Evolutionary conservation across 306 rosid species (phyloP), one percentile per base, ranked within the genome.

Genomic region (Lablab purpureus): DNA sequence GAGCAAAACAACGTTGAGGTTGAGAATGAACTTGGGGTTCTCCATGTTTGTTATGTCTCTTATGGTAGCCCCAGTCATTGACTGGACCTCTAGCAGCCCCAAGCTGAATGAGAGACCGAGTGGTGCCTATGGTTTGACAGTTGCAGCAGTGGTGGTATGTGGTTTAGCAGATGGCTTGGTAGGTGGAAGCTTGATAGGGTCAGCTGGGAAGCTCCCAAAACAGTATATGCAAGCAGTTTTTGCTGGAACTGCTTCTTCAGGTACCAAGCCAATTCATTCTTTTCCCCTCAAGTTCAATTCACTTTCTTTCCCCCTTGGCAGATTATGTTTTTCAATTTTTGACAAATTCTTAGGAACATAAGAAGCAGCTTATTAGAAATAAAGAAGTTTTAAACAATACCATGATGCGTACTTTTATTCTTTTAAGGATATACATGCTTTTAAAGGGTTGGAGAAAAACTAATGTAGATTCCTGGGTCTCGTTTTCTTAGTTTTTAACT

Each of bases 241-340:
- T 79, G 99, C 97, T 6, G 98, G 97, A 68, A 91, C 97, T 41
- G 99, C 97, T 82, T 90, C 98, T 73, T 93, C 99, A 80, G 99
- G 99, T 94, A 65, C 54, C 49, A 73, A 65, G 71, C 12, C 58
- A 70, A 43, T 14, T 71, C 23, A 50, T 14, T 71, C 14, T 37
- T 41, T 73, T 27, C 59, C 60, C 46, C 25, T 27, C 32, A 70
- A 67, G 49, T 76, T 80, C 62, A 80, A 37, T 47, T 79, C 64
- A 65, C 25, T 59, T 80, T 77, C 30, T 52, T 82, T 80, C 30
- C 46, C 71, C 46, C 72, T 52, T 74, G 40, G 67, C 11, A 78
- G 23, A 23, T 56, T 51, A 14, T 66, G 34, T n/a, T 73, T 73
- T 78, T 37, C 80, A 67, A 72, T 47, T 36, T 72, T 25, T 46